These are phyloP conservation scores for Globisporangium viniferum DNA, from an alignment of 352 stramenopile genomes.

Conservation along the genomic window DNA sequence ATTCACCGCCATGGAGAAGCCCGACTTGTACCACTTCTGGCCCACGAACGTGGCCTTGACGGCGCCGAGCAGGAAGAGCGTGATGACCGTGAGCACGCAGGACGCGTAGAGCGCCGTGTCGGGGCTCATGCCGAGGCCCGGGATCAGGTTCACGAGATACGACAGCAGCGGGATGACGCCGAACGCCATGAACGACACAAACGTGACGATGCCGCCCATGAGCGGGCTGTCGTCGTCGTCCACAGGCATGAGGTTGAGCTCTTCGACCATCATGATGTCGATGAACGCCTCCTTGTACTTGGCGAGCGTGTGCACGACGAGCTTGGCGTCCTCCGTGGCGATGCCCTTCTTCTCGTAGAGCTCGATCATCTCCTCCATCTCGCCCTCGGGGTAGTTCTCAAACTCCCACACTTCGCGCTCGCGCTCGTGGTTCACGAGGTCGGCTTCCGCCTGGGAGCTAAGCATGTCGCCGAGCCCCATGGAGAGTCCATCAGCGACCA, in stretches of 20 bases:
- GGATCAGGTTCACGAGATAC: conserved; percentile 89
- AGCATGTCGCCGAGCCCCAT: conserved; percentile 97
- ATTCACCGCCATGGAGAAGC: conserved; percentile 76
- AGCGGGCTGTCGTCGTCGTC: conserved; percentile 90
- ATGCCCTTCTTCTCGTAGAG: conserved; percentile 93
- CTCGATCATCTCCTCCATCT: conserved; percentile 97
- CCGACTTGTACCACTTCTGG: conserved; percentile 68
- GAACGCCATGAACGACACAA: conserved; percentile 89
- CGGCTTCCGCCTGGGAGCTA: conserved; percentile 90
- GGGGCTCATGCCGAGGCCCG: conserved; percentile 51
- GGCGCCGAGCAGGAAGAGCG: conserved; percentile 92
- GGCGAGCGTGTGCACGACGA: conserved; percentile 92
- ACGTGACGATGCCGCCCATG: conserved; percentile 85
- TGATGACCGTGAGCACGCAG: conserved; percentile 92
- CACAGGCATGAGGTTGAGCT: conserved; percentile 94
- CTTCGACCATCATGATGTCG: conserved; percentile 97
- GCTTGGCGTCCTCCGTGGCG: conserved; percentile 82
- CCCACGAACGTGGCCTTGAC: conserved; percentile 89
- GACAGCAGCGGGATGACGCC: conserved; percentile 91
- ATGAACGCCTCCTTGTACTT: conserved; percentile 98
- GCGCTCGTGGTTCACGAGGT: conserved; percentile 93
- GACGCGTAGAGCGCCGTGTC: conserved; percentile 87
- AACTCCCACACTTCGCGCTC: conserved; percentile 93
- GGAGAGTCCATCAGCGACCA: conserved; percentile 93
- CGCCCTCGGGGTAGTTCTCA: conserved; percentile 94